Evolutionary conservation across 2,329 filamentous ascomycete genomes (phyloP), one percentile per base, ranked within the genome.

Genomic region (Rugonectria rugulosa): DNA sequence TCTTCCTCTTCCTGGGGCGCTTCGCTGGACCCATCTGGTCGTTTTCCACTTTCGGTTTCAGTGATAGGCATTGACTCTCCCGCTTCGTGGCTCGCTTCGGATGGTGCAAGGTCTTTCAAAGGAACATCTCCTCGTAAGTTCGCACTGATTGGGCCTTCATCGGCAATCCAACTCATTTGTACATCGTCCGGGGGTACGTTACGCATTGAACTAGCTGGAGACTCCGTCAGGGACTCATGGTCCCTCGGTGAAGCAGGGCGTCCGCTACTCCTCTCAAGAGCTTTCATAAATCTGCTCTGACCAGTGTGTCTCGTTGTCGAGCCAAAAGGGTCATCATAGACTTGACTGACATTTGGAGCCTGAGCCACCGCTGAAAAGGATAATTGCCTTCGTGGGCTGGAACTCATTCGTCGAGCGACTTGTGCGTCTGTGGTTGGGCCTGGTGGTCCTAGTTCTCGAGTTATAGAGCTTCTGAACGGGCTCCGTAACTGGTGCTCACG

Each of bases 401-500:
- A 59, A 47, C 70, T 74, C 41, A 50, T 48, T 10, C 62, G 66
- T 24, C 62, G 64, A 27, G 58, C 61, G 7, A 53, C 55, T 21
- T 69, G 65, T 6, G 63, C 55, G 24, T 73, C 69, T 24, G 61
- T 61, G 7, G 67, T 62, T 2, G n/a, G n/a, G n/a, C n/a, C n/a
- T n/a, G 65, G 64, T n/a, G 65, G 66, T 24, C 69, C 69, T 5
- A 72, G 63, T 23, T 76, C 74, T 51, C 70, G 74, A 53, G 70
- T 73, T 14, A 62, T 72, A 8, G 74, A 74, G 36, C 72, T 70
- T 46, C 79, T 76, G 60, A 87, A 87, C 0, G 84, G 84, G 51
- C 84, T 86, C 12, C 82, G 77, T 3, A 86, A 71, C 10, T 79
- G 77, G 27, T 76, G 75, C 37, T 81, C 80, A n/a, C 75, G 75